Base-by-base conservation (phyloP, 208 protist species). In the Jaenimonas drosophilae region DNA sequence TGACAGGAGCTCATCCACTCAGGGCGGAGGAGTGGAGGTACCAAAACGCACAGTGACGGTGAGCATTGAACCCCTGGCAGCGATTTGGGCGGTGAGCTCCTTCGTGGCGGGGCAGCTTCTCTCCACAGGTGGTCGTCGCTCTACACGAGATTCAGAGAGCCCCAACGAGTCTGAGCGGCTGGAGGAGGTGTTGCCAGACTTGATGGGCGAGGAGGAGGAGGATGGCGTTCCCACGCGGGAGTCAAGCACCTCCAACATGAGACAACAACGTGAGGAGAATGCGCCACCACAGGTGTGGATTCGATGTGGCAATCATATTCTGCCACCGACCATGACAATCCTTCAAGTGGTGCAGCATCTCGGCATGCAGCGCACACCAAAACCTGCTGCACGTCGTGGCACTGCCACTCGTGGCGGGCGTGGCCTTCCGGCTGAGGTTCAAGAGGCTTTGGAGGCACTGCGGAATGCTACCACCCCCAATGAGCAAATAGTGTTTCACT, bases 321-420 rank as follows among this genome's bases (percentile, higher is more conserved):
- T 92, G 34, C 84, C 78, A 31, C 70, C 67, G 7, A 83, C 76
- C 20, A 82, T 88, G 68, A 86, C 80, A 14, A 70, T 85, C 37
- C 38, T 88, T 29, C 77, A 92, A 25, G 54, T 92, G 16, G 33
- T 85, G 40, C 67, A 89, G 59, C n/a, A 31, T 23, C 53, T 30
- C 16, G 45, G 21, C 19, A 57, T 41, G 28, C 9, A 14, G 14
- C 4, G 14, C 40, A 26, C 16, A 45, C 5, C 31, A 14, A 55
- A 37, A n/a, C 14, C 6, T 21, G 24, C 20, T 20, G n/a, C 4
- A 38, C 2, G 31, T 23, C 6, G 21, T 9, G 1, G 30, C 23
- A 36, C 12, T 48, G 38, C 25, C 3, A 19, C 27, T 42, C 17
- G 49, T 20, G 49, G 26, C 12, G 38, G 37, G 1, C 26, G 38